phyloP scores from a whole-genome alignment of 148 eudicot genomes.

The Rhododendron griersonianum region DNA sequence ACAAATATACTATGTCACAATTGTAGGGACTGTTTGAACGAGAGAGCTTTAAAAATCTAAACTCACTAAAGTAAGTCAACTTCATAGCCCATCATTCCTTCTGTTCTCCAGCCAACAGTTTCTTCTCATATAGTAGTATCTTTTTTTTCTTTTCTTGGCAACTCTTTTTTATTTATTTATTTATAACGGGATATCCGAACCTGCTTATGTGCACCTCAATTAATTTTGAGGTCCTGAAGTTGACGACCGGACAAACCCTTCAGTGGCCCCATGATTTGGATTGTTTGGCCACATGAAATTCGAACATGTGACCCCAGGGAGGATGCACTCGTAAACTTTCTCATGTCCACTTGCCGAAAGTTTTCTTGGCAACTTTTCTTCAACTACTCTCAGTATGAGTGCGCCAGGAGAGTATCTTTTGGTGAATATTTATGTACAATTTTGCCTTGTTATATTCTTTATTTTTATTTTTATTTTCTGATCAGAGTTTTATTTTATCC shows the following conservation, averaged over 20 bases:
- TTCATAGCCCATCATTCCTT: neutral
- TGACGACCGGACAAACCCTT: neutral
- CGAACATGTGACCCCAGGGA: no score
- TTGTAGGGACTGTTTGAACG: neutral
- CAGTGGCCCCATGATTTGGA: no score
- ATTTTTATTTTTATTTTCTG: no score
- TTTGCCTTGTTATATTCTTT: no score
- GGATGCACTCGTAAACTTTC: no score
- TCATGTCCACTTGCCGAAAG: no score
- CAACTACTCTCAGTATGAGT: neutral
- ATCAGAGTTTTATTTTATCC: no score
- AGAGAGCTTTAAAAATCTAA: neutral
- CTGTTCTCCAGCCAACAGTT: neutral
- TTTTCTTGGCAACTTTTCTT: neutral
- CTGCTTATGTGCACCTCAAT: neutral
- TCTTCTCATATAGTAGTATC: neutral
- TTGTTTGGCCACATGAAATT: no score
- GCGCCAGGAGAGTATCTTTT: neutral
- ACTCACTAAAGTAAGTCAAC: conserved; percentile 6
- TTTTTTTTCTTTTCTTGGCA: neutral
- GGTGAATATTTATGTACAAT: neutral
- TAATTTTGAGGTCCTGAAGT: no score
- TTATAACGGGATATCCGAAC: no score
- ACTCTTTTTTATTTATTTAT: neutral
- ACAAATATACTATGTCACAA: neutral